Percentiles rank a stretch among this genome's conserved stretches.
These are phyloP conservation scores for Solanum dulcamara DNA, from an alignment of 257 asterid genomes.

Conservation along the genomic window DNA sequence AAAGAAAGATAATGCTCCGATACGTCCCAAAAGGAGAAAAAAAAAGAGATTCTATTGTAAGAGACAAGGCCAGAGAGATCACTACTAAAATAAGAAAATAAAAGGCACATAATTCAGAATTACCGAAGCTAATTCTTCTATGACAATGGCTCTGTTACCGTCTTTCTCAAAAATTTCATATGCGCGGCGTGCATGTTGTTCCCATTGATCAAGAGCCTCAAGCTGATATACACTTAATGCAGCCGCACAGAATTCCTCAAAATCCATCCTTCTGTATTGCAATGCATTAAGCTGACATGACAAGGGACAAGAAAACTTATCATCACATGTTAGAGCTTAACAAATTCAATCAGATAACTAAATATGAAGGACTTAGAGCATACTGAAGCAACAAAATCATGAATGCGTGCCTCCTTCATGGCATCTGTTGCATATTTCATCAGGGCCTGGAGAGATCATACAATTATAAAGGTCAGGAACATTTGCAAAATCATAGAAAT, in stretches of 20 bases:
- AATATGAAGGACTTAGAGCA: background rate
- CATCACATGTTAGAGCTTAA: background rate
- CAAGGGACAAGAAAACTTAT: slow-evolving; percentile 8
- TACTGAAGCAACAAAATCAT: slow-evolving; percentile 76
- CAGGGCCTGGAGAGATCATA: slow-evolving; percentile 44
- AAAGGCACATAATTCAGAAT: background rate
- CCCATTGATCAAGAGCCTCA: slow-evolving; percentile 81
- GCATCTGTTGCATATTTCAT: slow-evolving; percentile 65
- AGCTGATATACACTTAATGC: slow-evolving; percentile 62
- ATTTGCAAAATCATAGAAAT: background rate
- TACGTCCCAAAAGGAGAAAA: background rate
- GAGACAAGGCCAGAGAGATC: background rate
- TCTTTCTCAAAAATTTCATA: slow-evolving; percentile 83
- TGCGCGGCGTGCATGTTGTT: slow-evolving; percentile 79
- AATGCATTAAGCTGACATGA: slow-evolving; percentile 61
- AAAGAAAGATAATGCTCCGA: background rate
- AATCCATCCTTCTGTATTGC: slow-evolving; percentile 90
- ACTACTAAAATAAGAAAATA: background rate
- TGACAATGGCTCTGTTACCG: slow-evolving; percentile 71
- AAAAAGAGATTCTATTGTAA: background rate
- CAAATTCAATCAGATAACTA: background rate
- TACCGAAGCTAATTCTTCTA: slow-evolving; percentile 92
- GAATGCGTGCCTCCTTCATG: slow-evolving; percentile 73
- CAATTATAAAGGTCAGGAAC: background rate
- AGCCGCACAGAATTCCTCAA: slow-evolving; percentile 87